phyloP scores from a whole-genome alignment of 805 yeast species.

The Wickerhamiella dianesei region DNA sequence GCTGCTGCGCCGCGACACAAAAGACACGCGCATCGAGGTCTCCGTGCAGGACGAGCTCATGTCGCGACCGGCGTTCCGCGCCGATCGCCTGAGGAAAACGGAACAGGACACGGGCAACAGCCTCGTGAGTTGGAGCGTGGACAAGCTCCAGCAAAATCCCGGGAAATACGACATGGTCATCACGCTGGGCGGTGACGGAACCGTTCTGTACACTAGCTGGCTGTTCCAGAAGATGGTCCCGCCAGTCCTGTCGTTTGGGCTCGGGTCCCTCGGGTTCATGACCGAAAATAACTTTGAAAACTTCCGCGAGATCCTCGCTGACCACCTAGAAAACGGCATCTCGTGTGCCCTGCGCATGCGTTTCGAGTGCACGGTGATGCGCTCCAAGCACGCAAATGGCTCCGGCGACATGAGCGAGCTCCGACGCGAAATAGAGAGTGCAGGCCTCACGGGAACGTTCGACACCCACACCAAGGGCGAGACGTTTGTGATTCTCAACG shows the following conservation, averaged over 20 bases:
- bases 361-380: constrained; percentile 58
- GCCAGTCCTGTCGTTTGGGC: constrained; percentile 75
- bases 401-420: constrained; percentile 20
- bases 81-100: constrained; percentile 36
- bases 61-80: constrained; percentile 49
- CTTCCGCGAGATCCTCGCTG: constrained; percentile 44
- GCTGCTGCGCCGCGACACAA: constrained; percentile 17
- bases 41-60: constrained; percentile 64
- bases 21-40: constrained; percentile 28
- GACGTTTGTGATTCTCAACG: constrained; percentile 60
- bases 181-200: constrained; percentile 95
- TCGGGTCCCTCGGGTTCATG: constrained; percentile 86
- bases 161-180: constrained; percentile 59
- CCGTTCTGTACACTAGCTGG: constrained; percentile 78
- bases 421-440: constrained; percentile 33
- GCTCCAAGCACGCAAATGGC: constrained; percentile 19
- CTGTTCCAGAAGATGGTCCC: constrained; percentile 78
- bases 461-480: constrained; percentile 24
- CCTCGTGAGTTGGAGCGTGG: constrained; percentile 52
- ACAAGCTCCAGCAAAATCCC: constrained; percentile 28
- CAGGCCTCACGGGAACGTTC: constrained; percentile 19
- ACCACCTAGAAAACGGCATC: constrained; percentile 57
- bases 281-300: constrained; percentile 74
- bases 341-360: constrained; percentile 74
- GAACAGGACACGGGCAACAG: constrained; percentile 32